Evolutionary conservation across 1,139 yeast species (phyloP).

Genomic region (Kodamaea suecica): DNA sequence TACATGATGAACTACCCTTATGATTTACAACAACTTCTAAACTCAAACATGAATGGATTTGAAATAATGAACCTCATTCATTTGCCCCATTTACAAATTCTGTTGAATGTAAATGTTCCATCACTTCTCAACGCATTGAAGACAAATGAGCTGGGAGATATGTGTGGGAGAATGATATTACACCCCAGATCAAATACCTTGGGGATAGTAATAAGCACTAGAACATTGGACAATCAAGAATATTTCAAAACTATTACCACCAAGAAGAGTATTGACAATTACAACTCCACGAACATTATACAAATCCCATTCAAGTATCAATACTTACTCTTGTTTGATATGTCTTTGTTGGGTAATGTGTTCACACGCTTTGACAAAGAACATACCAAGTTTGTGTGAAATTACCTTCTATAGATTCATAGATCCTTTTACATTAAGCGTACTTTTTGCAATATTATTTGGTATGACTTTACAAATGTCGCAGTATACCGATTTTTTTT

Average conservation of each 20-base stretch:
- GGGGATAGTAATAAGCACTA: constrained; percentile 5
- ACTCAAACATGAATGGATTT: constrained; percentile 11
- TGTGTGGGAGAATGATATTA: constrained; percentile 5
- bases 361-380: background rate
- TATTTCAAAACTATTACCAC: constrained; percentile 8
- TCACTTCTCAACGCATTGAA: background rate
- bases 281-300: constrained; percentile 5
- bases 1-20: constrained; percentile 1
- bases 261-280: constrained; percentile 7
- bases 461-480: too few relatives aligned
- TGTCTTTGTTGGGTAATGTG: constrained; percentile 5
- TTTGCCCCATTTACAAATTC: constrained; percentile 4
- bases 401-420: too few relatives aligned
- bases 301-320: background rate
- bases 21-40: constrained; percentile 5
- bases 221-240: constrained; percentile 4
- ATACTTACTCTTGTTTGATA: constrained; percentile 7
- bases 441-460: too few relatives aligned
- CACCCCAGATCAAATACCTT: constrained; percentile 6
- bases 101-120: background rate
- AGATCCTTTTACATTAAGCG: too few relatives aligned
- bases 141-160: background rate
- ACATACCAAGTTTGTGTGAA: background rate
- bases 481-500: too few relatives aligned
- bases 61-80: constrained; percentile 14